phyloP scores from a whole-genome alignment of 2,329 filamentous ascomycete species.

The Pseudogymnoascus sp. region DNA sequence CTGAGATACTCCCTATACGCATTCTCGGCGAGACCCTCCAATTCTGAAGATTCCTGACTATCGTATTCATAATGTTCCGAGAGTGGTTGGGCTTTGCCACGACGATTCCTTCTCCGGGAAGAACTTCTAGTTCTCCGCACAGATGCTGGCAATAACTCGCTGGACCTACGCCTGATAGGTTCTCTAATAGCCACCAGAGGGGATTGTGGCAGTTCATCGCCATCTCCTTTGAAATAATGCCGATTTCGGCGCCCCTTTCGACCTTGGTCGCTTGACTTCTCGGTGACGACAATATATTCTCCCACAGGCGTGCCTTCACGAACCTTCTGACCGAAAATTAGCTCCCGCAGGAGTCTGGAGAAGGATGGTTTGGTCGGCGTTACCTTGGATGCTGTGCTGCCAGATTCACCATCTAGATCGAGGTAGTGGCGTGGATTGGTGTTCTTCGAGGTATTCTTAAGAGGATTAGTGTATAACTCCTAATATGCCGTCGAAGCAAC shows the following conservation, averaged over 20 bases:
- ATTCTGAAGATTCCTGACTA: neutral
- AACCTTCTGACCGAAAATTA: neutral
- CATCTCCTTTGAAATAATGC: neutral
- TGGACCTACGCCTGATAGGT: neutral
- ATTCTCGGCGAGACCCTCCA: neutral
- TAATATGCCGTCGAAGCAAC: neutral
- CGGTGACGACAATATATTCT: neutral
- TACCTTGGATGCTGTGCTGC: constrained; percentile 2
- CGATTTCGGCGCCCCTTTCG: neutral
- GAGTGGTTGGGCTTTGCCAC: neutral
- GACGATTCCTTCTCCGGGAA: neutral
- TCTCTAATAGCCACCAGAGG: neutral
- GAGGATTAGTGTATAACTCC: neutral
- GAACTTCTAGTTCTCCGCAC: constrained; percentile 1
- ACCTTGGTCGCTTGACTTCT: neutral
- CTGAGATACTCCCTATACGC: neutral
- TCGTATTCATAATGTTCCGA: neutral
- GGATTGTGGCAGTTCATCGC: neutral
- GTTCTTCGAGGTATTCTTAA: neutral
- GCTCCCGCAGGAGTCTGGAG: neutral
- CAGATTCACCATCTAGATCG: neutral
- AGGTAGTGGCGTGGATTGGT: neutral
- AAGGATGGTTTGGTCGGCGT: neutral
- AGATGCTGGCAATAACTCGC: neutral
- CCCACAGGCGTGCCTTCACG: neutral